These are phyloP conservation scores for Fusarium nematophilum DNA, from an alignment of 2,329 filamentous ascomycete species.

Conservation along the genomic window DNA sequence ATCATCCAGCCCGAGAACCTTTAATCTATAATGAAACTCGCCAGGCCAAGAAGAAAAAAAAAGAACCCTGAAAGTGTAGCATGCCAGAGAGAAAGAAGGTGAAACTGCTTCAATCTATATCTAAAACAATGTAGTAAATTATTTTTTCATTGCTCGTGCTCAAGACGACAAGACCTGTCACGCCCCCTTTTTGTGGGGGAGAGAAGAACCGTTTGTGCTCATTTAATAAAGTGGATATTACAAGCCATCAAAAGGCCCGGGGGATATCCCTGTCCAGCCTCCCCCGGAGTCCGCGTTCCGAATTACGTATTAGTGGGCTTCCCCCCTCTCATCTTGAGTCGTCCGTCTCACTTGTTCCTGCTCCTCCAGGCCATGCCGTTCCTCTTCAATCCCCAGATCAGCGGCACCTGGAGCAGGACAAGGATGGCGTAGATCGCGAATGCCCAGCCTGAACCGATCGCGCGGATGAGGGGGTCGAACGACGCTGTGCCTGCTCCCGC, in stretches of 20 bases:
- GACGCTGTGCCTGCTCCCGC: constrained; percentile 39
- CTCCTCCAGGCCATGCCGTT: neutral
- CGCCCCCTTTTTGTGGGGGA: no score
- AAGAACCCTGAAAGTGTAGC: neutral
- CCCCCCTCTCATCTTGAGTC: constrained; percentile 8
- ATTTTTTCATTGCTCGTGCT: neutral
- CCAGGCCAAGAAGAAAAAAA: neutral
- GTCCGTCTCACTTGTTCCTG: neutral
- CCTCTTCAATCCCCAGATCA: constrained; percentile 15
- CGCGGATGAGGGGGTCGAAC: constrained; percentile 36
- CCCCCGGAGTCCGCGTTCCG: constrained; percentile 12
- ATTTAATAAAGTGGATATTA: no score
- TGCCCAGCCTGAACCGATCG: constrained; percentile 33
- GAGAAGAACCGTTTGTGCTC: no score
- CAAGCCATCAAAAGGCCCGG: no score
- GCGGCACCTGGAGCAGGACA: constrained; percentile 16
- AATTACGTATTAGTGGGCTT: constrained; percentile 1
- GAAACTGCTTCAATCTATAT: neutral
- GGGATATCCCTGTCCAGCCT: no score
- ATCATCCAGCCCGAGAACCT: neutral
- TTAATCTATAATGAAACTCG: constrained; percentile 3
- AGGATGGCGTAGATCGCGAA: constrained; percentile 35
- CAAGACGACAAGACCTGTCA: neutral
- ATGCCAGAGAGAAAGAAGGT: neutral
- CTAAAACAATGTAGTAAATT: neutral